These are phyloP conservation scores for Fusarium tuaranense DNA, from an alignment of 2,329 filamentous ascomycete genomes.

Conservation along the genomic window DNA sequence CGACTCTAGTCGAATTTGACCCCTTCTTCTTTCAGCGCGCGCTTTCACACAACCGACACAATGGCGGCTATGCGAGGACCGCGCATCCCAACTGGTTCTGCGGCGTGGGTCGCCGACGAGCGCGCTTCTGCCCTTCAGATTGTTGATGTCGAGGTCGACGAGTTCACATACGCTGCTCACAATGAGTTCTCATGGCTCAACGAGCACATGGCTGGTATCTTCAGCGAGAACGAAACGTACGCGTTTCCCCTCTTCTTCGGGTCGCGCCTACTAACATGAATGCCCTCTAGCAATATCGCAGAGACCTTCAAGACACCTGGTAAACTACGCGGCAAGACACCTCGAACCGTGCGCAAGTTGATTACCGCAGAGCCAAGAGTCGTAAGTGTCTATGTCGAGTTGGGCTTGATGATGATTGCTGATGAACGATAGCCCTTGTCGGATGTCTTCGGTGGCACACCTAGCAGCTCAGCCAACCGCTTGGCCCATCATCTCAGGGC, in stretches of 20 bases:
- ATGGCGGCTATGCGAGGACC: slow-evolving; percentile 64
- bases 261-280: slow-evolving; percentile 22
- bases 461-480: slow-evolving; percentile 65
- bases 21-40: slow-evolving; percentile 17
- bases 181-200: slow-evolving; percentile 99
- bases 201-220: slow-evolving; percentile 97
- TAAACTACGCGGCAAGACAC: slow-evolving; percentile 85
- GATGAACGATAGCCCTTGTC: slow-evolving; percentile 65
- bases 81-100: slow-evolving; percentile 80
- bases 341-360: slow-evolving; percentile 75
- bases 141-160: slow-evolving; percentile 85
- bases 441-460: slow-evolving; percentile 67
- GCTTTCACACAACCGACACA: slow-evolving; percentile 32
- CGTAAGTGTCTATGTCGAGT: slow-evolving; percentile 60
- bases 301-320: slow-evolving; percentile 97
- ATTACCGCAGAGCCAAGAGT: slow-evolving; percentile 69
- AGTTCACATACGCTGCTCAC: slow-evolving; percentile 90
- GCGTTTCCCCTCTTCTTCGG: slow-evolving; percentile 21
- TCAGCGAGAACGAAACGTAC: slow-evolving; percentile 87
- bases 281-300: slow-evolving; percentile 77
- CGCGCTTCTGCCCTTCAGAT: slow-evolving; percentile 82
- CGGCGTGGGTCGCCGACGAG: slow-evolving; percentile 88
- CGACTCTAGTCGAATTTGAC: slow-evolving; percentile 30
- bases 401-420: slow-evolving; percentile 27
- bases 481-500: slow-evolving; percentile 62